These are phyloP conservation scores for Excoecaria cochinchinensis DNA, from an alignment of 345 rosid species.

Conservation along the genomic window DNA sequence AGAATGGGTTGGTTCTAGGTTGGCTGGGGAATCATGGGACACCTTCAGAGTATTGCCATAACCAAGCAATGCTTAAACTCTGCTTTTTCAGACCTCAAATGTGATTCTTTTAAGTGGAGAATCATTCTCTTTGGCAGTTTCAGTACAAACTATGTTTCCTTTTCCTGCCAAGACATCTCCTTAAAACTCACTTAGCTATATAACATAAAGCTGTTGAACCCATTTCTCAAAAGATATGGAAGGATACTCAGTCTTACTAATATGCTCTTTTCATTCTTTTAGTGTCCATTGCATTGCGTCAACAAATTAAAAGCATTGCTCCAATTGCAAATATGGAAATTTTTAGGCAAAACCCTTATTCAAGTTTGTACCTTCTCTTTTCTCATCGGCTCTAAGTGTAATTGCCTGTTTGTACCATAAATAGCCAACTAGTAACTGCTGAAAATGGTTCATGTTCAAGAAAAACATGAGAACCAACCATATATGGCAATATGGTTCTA, in stretches of 20 bases:
- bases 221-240: neutral
- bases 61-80: neutral
- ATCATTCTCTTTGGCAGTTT: neutral
- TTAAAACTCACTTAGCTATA: neutral
- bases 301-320: too few species aligned
- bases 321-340: too few species aligned
- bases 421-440: too few species aligned
- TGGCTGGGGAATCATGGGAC: neutral
- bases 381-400: too few species aligned
- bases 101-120: neutral
- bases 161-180: constrained; percentile 3
- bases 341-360: too few species aligned
- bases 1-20: constrained; percentile 14
- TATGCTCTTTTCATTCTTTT: too few species aligned
- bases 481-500: too few species aligned
- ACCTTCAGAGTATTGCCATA: neutral
- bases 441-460: too few species aligned
- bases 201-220: neutral
- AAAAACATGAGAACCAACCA: too few species aligned
- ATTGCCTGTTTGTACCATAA: too few species aligned
- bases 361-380: too few species aligned
- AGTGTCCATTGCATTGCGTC: too few species aligned
- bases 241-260: neutral
- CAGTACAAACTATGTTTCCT: neutral
- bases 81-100: neutral